Evolutionary conservation across 768 basidiomycete species (phyloP), one percentile per base, ranked within the genome.

Genomic region (Leccinellum albellum): DNA sequence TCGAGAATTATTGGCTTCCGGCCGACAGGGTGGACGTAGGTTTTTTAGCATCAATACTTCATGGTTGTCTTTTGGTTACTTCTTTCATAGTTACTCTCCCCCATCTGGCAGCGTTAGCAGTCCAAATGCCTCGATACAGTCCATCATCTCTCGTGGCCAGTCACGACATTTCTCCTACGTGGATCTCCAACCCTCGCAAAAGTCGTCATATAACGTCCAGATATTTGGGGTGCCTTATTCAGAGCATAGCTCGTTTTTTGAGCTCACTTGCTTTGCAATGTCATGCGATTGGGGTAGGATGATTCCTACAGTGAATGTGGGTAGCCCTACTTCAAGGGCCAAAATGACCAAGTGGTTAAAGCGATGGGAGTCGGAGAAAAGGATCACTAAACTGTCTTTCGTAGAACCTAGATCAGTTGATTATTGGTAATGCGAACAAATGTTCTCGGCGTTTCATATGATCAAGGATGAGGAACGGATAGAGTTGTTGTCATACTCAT

Each of bases 1-100:
- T 81, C 78, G 49, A 85, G 82, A 53, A 82, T 84, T 1, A 78
- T 97, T 13, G 95, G 88, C 0, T 89, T 98, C 62, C 76, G 95
- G 56, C 97, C 97, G 0, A 98, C 97, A 0, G 97, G 97, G 33
- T 98, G 96, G 96, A 91, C 92, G 85, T 97, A 58, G 68, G 91
- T 81, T 40, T 12, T 44, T 47, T 10, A 24, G 4, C 6, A 37
- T n/a, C n/a, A n/a, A n/a, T n/a, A n/a, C n/a, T n/a, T n/a, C n/a
- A n/a, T n/a, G n/a, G n/a, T n/a, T 29, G 45, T 24, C 3, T 17
- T 32, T 50, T 48, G 20, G 29, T 47, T 63, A 69, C 29, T 24
- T 10, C 13, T 44, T 28, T 17, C 55, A 48, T 35, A 91, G 90
- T 24, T 93, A 83, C 63, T 78, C 85, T 1, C 84, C 82, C 21